Percentiles rank a stretch among this genome's conserved stretches.
Evolutionary conservation across 768 basidiomycete genomes (phyloP).

Genomic region (Boletus coccyginus): DNA sequence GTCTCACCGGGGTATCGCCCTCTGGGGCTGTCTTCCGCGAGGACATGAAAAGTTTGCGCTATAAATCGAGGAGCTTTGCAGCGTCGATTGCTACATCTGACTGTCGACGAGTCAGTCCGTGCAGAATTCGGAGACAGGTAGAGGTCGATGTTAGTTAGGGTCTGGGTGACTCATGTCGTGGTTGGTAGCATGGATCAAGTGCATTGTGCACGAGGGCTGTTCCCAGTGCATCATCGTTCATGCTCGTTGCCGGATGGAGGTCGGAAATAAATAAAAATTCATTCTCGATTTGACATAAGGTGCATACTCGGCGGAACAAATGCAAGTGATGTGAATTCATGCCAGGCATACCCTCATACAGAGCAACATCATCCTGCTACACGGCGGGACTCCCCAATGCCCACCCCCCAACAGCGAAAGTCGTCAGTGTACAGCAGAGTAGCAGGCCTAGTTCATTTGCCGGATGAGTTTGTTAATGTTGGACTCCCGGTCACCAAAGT

Average conservation of each 20-base stretch:
- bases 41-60: conserved; percentile 5
- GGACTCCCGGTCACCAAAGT: conserved; percentile 94
- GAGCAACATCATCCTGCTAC: conserved; percentile 11
- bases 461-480: conserved; percentile 98
- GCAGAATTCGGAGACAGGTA: neutral
- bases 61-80: neutral
- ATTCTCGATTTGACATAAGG: conserved; percentile 27
- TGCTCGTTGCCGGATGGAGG: neutral
- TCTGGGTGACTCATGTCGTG: neutral
- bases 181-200: too few relatives aligned
- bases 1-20: conserved; percentile 15
- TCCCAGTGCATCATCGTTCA: neutral
- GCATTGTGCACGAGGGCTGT: neutral
- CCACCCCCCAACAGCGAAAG: conserved; percentile 3
- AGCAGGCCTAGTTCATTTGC: conserved; percentile 73
- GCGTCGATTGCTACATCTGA: conserved; percentile 4
- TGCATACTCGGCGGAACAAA: conserved; percentile 26
- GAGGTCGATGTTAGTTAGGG: neutral
- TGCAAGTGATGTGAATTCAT: conserved; percentile 26
- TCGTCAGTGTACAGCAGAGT: neutral
- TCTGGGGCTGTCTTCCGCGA: conserved; percentile 6
- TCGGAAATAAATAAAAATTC: conserved; percentile 11
- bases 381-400: neutral
- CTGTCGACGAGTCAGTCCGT: neutral
- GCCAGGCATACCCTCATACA: conserved; percentile 32